Evolutionary conservation across 371 early-diverging fungal genomes (phyloP), one percentile per base, ranked within the genome.

Genomic region (Vavraia culicis): DNA sequence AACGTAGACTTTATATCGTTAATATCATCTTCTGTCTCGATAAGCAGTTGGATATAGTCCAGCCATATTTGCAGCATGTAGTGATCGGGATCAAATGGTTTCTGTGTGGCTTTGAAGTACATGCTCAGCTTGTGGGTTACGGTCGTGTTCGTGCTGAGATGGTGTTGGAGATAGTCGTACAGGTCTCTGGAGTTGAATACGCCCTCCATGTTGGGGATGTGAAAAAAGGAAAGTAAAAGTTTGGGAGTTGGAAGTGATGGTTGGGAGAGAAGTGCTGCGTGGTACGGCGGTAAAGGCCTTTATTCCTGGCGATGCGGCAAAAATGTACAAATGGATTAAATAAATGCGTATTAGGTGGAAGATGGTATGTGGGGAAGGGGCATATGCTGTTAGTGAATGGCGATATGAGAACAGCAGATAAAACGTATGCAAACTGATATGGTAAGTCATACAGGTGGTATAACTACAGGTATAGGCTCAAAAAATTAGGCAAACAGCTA

Each of bases 41-140:
- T 45, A 21, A 63, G 56, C 4, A 62, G 21, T 14, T 36, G 9
- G 5, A 63, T 63, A 31, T 63, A 63, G 5, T 50, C 56, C 19
- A 41, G 27, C 63, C 63, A 63, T 21, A 63, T 27, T 1, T 35
- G 19, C n/a, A 63, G 49, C 1, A 48, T 55, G 14, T 49, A 35
- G 14, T 36, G 38, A 27, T 40, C 50, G 15, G 43, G 34, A 8
- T 44, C 55, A 13, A 63, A 49, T 23, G 55, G 55, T 27, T 63
- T 63, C 39, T 59, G 59, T 16, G 63, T 63, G 23, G 63, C 63
- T 33, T 59, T 50, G 43, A 49, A 59, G 43, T 60, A 59, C 46
- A 59, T 41, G 1, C 59, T 49, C 15, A 63, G 59, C 42, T 41
- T 45, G 27, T 45, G 40, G 13, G 63, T 63, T 16, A 44, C 41